These are phyloP conservation scores for Sanghuangporus sanghuang DNA, from an alignment of 1,284 basidiomycete genomes.

Conservation along the genomic window DNA sequence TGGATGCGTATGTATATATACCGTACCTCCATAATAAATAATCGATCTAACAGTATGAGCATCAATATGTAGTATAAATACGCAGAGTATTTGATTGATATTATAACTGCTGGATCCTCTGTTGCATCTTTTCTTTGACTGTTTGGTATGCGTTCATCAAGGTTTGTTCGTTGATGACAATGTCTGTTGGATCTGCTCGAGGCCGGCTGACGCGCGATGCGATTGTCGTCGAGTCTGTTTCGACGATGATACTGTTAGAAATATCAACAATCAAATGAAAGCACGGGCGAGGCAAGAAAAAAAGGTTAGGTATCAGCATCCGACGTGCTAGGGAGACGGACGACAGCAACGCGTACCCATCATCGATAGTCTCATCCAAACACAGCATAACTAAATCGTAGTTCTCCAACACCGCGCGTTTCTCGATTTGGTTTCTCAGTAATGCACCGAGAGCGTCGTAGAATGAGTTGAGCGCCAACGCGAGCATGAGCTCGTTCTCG, in stretches of 20 bases:
- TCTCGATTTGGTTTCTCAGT: slow-evolving; percentile 91
- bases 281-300: neutral
- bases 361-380: slow-evolving; percentile 96
- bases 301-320: neutral
- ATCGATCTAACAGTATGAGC: neutral
- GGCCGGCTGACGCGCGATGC: slow-evolving; percentile 93
- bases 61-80: neutral
- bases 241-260: slow-evolving; percentile 81
- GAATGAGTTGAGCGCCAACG: slow-evolving; percentile 78
- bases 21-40: no score
- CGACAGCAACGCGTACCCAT: slow-evolving; percentile 67
- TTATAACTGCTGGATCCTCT: slow-evolving; percentile 53
- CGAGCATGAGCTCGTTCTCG: slow-evolving; percentile 97
- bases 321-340: neutral
- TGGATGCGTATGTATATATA: no score
- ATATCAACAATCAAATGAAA: neutral
- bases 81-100: neutral
- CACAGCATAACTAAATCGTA: slow-evolving; percentile 91
- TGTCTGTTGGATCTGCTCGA: slow-evolving; percentile 90
- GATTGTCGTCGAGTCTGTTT: slow-evolving; percentile 94
- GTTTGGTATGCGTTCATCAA: slow-evolving; percentile 89
- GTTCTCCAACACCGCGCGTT: slow-evolving; percentile 92
- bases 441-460: slow-evolving; percentile 84
- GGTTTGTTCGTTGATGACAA: slow-evolving; percentile 98
- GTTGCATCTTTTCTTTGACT: slow-evolving; percentile 75